Evolutionary conservation across 208 protist species (phyloP), one percentile per base, ranked within the genome.

Genomic region (Novymonas esmeraldas): DNA sequence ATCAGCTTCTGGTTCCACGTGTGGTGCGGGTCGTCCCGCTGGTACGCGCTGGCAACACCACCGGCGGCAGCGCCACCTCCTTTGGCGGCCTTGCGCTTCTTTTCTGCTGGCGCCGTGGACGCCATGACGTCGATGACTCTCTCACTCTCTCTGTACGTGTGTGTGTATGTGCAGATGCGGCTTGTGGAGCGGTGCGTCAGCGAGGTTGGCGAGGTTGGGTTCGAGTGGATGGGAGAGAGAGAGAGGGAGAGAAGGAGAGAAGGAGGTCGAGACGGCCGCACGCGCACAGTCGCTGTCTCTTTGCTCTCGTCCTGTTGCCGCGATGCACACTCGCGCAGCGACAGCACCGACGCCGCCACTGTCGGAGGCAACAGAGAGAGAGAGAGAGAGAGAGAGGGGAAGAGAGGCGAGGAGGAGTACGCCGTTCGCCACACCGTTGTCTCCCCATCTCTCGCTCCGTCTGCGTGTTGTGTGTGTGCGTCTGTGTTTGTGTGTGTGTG

Each of bases 1-100:
- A 92, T 89, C 10, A 95, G 71, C 59, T 93, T 84, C 49, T 79
- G 55, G 48, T 91, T 92, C 87, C 87, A 95, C 61, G 90, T 93
- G 80, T 95, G 87, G 41, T 82, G 76, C 2, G 87, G 84, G 65
- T 93, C 90, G 46, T 95, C 90, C 42, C 59, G 59, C n/a, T 22
- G 14, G 31, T 64, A 42, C 10, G n/a, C 31, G 14, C 2, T 7
- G 18, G 42, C 20, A n/a, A 16, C 33, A 33, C 28, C 41, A 13
- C 20, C 45, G 28, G 22, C 33, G 22, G 26, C 41, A 22, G 2
- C 39, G 26, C 29, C 29, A 2, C 52, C 26, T 9, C 24, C 50
- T 36, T 49, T 61, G 38, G 22, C 46, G 56, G 11, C 39, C 56
- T 46, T 44, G 36, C 39, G 13, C 46, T 49, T 54, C 44, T 63